phyloP scores from a whole-genome alignment of 2,329 filamentous ascomycete genomes.

The Cytospora paraplurivora region DNA sequence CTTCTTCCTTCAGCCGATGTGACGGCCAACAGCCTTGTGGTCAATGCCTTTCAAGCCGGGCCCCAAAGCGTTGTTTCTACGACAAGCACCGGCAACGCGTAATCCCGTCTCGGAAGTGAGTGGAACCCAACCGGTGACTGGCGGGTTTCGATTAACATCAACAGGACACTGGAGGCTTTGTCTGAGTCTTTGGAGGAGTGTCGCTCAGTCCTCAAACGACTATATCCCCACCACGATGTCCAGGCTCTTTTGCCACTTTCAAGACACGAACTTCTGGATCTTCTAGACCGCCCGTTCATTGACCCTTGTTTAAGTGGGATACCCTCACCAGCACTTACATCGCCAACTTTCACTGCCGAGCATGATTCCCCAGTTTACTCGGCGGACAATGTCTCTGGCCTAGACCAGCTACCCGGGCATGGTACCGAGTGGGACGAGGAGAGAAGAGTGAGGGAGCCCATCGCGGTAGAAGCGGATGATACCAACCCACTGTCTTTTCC shows the following conservation, averaged over 20 bases:
- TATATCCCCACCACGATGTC: constrained; percentile 61
- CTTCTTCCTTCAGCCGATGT: constrained; percentile 55
- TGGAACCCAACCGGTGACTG: constrained; percentile 25
- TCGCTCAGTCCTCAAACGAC: constrained; percentile 60
- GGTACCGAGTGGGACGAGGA: constrained; percentile 71
- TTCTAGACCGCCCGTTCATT: constrained; percentile 52
- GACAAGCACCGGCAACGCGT: constrained; percentile 77
- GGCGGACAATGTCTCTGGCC: constrained; percentile 50
- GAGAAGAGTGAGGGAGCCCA: constrained; percentile 53
- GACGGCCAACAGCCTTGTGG: constrained; percentile 81
- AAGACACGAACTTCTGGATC: constrained; percentile 60
- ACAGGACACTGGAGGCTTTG: constrained; percentile 60
- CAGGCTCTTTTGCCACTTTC: constrained; percentile 56
- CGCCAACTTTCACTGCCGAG: constrained; percentile 48
- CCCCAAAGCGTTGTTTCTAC: constrained; percentile 77
- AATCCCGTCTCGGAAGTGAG: constrained; percentile 76
- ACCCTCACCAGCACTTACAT: constrained; percentile 56
- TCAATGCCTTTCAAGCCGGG: constrained; percentile 79
- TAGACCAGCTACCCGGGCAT: constrained; percentile 70
- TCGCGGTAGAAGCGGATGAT: constrained; percentile 68
- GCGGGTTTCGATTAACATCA: constrained; percentile 31
- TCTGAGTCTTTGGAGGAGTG: constrained; percentile 69
- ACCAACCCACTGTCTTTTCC: constrained; percentile 68
- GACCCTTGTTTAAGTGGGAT: constrained; percentile 46
- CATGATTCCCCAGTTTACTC: constrained; percentile 51